A percentile compares a stretch with the other conserved stretches of the same genome.
phyloP scores from a whole-genome alignment of 2,329 filamentous ascomycete genomes.

The Penicillium sp. region DNA sequence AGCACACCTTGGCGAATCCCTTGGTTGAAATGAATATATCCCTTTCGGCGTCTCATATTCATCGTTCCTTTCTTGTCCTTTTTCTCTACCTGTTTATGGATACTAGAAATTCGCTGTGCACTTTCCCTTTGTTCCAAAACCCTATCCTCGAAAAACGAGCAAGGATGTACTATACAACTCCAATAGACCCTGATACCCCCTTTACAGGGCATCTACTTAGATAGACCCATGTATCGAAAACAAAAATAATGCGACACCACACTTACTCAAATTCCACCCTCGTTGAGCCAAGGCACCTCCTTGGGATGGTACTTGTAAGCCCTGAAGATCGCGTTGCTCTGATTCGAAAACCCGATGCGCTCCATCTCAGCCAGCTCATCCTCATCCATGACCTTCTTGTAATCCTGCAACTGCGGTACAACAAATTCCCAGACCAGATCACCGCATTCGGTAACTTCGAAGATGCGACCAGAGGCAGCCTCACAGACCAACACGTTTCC shows the following conservation, averaged over 20 bases:
- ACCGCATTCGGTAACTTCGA: conserved; percentile 45
- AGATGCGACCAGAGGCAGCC: conserved; percentile 44
- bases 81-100: too few relatives aligned
- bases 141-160: too few relatives aligned
- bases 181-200: conserved; percentile 19
- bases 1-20: conserved; percentile 29
- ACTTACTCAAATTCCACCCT: too few relatives aligned
- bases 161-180: conserved; percentile 1
- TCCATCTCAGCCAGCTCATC: conserved; percentile 33
- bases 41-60: background rate
- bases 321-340: conserved; percentile 46
- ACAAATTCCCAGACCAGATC: conserved; percentile 48
- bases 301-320: conserved; percentile 46
- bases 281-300: conserved; percentile 42
- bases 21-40: conserved; percentile 24
- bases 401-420: conserved; percentile 43
- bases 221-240: too few relatives aligned
- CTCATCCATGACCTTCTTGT: conserved; percentile 28
- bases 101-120: too few relatives aligned
- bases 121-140: too few relatives aligned
- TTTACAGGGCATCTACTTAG: too few relatives aligned
- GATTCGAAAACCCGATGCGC: conserved; percentile 39
- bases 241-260: too few relatives aligned
- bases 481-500: conserved; percentile 48
- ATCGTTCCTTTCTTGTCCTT: too few relatives aligned